A percentile compares a stretch with the other conserved stretches of the same genome.
These are phyloP conservation scores for Abelmoschus esculentus DNA, from an alignment of 345 rosid species.

Conservation along the genomic window DNA sequence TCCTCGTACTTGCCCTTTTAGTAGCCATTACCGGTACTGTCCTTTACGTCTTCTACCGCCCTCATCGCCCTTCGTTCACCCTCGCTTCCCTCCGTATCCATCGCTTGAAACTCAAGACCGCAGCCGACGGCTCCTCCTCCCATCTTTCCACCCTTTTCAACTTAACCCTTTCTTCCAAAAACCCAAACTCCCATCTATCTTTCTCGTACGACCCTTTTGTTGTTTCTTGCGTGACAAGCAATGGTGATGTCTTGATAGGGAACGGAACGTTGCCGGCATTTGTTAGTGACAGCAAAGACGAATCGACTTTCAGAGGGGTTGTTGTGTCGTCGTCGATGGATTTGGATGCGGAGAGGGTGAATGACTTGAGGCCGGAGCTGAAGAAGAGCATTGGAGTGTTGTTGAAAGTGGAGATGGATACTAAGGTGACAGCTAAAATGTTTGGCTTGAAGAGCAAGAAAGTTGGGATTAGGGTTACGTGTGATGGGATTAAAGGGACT, in stretches of 20 bases:
- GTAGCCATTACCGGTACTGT: constrained; percentile 64
- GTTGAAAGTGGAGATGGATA: constrained; percentile 50
- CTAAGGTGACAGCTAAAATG: constrained; percentile 50
- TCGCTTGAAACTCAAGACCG: constrained; percentile 58
- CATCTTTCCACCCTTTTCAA: constrained; percentile 64
- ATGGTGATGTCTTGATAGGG: constrained; percentile 43
- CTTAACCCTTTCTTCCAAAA: constrained; percentile 61
- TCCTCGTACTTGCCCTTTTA: constrained; percentile 57
- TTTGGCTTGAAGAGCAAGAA: constrained; percentile 60
- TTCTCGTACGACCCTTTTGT: constrained; percentile 61
- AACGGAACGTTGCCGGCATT: constrained; percentile 67
- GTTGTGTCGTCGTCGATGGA: constrained; percentile 44
- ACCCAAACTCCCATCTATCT: constrained; percentile 69
- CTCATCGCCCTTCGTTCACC: constrained; percentile 67
- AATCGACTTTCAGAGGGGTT: constrained; percentile 48
- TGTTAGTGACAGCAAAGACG: constrained; percentile 41
- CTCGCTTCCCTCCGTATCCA: constrained; percentile 59
- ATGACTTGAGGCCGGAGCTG: constrained; percentile 65
- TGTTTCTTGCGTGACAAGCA: constrained; percentile 29
- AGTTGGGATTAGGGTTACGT: constrained; percentile 65
- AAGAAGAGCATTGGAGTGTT: constrained; percentile 38
- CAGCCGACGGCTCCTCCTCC: constrained; percentile 57
- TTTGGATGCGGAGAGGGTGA: constrained; percentile 58
- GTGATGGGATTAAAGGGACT: constrained; percentile 56
- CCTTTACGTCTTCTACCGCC: constrained; percentile 65